Conservation (phyloP, 2,329 filamentous ascomycete genomes). For the Talaromyces pinophilus region DNA sequence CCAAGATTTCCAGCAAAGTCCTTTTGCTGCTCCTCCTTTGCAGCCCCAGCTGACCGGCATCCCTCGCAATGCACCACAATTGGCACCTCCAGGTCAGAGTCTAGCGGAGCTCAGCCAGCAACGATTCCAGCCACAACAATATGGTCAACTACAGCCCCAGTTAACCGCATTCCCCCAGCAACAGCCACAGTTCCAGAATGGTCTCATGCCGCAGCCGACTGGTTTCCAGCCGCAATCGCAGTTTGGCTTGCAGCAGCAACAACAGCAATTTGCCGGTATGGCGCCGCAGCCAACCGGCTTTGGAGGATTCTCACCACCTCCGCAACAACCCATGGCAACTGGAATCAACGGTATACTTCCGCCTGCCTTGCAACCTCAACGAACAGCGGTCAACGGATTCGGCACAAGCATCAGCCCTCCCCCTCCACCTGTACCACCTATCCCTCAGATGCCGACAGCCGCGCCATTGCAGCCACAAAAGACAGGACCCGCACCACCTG, state of each 20-base stretch:
- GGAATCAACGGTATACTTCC: slow-evolving; percentile 46
- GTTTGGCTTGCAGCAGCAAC: slow-evolving; percentile 48
- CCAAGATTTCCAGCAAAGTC: slow-evolving; percentile 72
- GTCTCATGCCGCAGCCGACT: slow-evolving; percentile 50
- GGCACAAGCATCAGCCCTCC: slow-evolving; percentile 50
- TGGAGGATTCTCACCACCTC: slow-evolving; percentile 37
- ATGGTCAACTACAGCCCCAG: slow-evolving; percentile 54
- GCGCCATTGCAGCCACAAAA: slow-evolving; percentile 72
- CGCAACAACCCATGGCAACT: slow-evolving; percentile 47
- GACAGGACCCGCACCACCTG: slow-evolving; percentile 81
- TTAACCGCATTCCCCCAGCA: slow-evolving; percentile 32
- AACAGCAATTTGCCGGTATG: slow-evolving; percentile 37
- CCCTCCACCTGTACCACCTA: slow-evolving; percentile 56
- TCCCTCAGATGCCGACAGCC: slow-evolving; percentile 59
- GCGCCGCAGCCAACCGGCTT: slow-evolving; percentile 59
- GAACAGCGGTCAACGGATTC: slow-evolving; percentile 54
- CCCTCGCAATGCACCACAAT: slow-evolving; percentile 56
- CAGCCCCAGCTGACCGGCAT: slow-evolving; percentile 82
- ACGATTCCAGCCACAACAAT: slow-evolving; percentile 59
- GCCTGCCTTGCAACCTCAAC: slow-evolving; percentile 50
- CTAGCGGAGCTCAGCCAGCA: slow-evolving; percentile 70
- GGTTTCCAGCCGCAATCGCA: slow-evolving; percentile 48
- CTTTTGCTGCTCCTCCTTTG: slow-evolving; percentile 72
- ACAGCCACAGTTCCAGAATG: slow-evolving; percentile 30
- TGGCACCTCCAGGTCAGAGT: slow-evolving; percentile 74